A percentile compares a stretch with the other conserved stretches of the same genome.
These are phyloP conservation scores for Trametes cingulata DNA, from an alignment of 768 basidiomycete genomes.

Conservation along the genomic window DNA sequence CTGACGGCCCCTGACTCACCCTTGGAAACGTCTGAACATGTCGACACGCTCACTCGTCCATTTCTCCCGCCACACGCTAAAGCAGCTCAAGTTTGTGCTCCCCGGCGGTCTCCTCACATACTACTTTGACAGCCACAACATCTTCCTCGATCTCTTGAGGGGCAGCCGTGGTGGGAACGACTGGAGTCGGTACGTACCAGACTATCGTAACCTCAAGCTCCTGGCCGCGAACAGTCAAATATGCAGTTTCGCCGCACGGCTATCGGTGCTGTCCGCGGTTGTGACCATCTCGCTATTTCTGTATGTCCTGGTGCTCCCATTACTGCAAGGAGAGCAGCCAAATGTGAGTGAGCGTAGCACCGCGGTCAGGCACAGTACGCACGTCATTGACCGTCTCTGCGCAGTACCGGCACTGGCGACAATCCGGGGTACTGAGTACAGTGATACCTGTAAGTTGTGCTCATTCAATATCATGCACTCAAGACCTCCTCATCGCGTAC, in stretches of 20 bases:
- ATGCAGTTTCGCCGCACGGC: conserved; percentile 52
- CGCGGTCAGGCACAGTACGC: background rate
- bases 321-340: conserved; percentile 65
- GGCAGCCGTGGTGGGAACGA: conserved; percentile 39
- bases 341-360: conserved; percentile 50
- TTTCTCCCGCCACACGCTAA: conserved; percentile 52
- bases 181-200: conserved; percentile 54
- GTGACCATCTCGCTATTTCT: conserved; percentile 71
- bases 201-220: background rate
- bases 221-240: background rate
- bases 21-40: conserved; percentile 9
- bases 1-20: background rate
- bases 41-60: conserved; percentile 26
- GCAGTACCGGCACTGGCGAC: conserved; percentile 74
- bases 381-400: conserved; percentile 1
- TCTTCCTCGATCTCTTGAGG: conserved; percentile 46
- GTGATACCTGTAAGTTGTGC: conserved; percentile 55
- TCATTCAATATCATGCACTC: background rate
- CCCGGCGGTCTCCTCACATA: conserved; percentile 69
- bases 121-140: conserved; percentile 55
- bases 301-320: conserved; percentile 68
- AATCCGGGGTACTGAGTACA: conserved; percentile 65
- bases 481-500: background rate
- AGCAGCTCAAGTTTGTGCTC: conserved; percentile 74
- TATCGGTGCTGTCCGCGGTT: conserved; percentile 54